A percentile compares a stretch with the other conserved stretches of the same genome.
Conservation (phyloP, 2,329 filamentous ascomycete genomes). For the Gnomoniopsis sp. region DNA sequence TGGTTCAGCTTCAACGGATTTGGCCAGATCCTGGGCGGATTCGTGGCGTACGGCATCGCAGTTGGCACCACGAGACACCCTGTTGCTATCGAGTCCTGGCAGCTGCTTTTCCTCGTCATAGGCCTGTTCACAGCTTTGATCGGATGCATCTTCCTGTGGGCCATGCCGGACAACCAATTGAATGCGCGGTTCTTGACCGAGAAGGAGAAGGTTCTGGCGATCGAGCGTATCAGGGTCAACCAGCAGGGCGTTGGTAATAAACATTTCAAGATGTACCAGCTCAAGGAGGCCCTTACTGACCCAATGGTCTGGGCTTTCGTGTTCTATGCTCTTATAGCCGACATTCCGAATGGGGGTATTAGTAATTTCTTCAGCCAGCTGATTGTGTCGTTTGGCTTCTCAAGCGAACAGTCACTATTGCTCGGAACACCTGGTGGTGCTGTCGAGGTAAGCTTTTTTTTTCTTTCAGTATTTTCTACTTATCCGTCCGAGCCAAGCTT, state of each 20-base stretch:
- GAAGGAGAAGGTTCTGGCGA: slow-evolving; percentile 53
- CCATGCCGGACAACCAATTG: slow-evolving; percentile 41
- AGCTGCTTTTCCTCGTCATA: slow-evolving; percentile 56
- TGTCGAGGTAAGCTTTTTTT: slow-evolving; percentile 51
- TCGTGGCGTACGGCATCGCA: slow-evolving; percentile 38
- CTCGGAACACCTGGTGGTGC: slow-evolving; percentile 64
- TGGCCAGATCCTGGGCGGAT: slow-evolving; percentile 37
- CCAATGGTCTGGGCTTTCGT: slow-evolving; percentile 36
- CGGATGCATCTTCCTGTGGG: slow-evolving; percentile 45
- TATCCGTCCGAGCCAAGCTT: not conserved
- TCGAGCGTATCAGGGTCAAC: slow-evolving; percentile 57
- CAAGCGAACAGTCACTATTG: slow-evolving; percentile 57
- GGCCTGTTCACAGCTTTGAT: slow-evolving; percentile 48
- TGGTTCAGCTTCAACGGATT: slow-evolving; percentile 60
- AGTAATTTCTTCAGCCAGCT: slow-evolving; percentile 39
- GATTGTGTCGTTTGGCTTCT: slow-evolving; percentile 59
- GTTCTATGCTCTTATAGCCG: slow-evolving; percentile 29
- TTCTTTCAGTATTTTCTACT: not conserved
- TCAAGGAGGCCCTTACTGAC: slow-evolving; percentile 37
- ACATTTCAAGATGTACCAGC: slow-evolving; percentile 62
- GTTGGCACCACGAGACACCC: slow-evolving; percentile 44
- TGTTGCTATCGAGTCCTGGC: slow-evolving; percentile 57
- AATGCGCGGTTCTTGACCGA: slow-evolving; percentile 47
- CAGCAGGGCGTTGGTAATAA: slow-evolving; percentile 69
- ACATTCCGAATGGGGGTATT: slow-evolving; percentile 35